Evolutionary conservation across 139 green algal species (phyloP).

Genomic region (Picocystis salinarum): DNA sequence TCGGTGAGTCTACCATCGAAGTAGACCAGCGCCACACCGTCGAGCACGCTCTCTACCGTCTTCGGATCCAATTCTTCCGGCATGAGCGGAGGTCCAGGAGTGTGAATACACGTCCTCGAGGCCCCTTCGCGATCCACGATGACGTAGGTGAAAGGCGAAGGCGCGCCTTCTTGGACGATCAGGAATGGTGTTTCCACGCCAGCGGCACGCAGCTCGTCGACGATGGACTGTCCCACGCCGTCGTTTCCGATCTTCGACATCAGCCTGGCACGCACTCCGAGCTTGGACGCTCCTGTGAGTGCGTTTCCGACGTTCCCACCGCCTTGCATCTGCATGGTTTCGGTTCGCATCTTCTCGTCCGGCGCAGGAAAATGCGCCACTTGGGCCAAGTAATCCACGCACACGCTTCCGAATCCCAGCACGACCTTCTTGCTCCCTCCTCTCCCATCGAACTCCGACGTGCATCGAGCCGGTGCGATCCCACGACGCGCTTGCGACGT

Average conservation of each 20-base stretch:
- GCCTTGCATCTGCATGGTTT: slow-evolving; percentile 58
- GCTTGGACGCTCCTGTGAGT: slow-evolving; percentile 64
- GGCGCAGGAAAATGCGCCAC: slow-evolving; percentile 61
- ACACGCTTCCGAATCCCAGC: slow-evolving; percentile 54
- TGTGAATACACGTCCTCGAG: slow-evolving; percentile 80
- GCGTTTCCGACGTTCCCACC: slow-evolving; percentile 89
- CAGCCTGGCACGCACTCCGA: slow-evolving; percentile 50
- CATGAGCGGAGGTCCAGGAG: slow-evolving; percentile 40
- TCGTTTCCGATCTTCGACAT: slow-evolving; percentile 75
- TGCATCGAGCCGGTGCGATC: too few relatives aligned
- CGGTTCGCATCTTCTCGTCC: slow-evolving; percentile 77
- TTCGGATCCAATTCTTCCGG: slow-evolving; percentile 35
- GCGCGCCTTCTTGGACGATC: slow-evolving; percentile 27
- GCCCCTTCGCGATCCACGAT: slow-evolving; percentile 69
- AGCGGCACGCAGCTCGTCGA: slow-evolving; percentile 57
- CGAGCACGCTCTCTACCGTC: slow-evolving; percentile 17
- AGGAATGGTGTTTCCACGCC: slow-evolving; percentile 58
- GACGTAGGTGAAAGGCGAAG: slow-evolving; percentile 97
- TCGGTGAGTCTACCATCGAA: slow-evolving; percentile 86
- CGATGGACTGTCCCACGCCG: slow-evolving; percentile 38
- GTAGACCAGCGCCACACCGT: slow-evolving; percentile 52
- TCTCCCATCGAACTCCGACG: too few relatives aligned
- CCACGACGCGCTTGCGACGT: too few relatives aligned
- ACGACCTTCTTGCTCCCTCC: too few relatives aligned
- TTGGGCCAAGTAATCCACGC: slow-evolving; percentile 78